Conservation (phyloP, 1,284 basidiomycete genomes). For the Taiwanofungus camphoratus region DNA sequence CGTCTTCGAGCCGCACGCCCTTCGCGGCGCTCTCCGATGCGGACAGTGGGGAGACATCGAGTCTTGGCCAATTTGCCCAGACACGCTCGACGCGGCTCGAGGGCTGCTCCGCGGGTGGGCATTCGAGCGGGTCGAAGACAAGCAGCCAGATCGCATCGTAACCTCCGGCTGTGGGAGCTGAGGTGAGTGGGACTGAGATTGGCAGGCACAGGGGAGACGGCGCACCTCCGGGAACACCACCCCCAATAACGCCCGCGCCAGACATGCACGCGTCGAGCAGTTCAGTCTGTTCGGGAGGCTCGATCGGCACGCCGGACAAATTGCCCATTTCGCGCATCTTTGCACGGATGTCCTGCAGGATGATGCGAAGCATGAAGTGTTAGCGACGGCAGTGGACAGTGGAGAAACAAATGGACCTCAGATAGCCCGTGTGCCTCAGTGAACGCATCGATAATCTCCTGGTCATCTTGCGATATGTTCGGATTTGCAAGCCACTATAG, state of each 20-base stretch:
- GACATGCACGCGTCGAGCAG: slow-evolving; percentile 81
- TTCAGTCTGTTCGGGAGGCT: slow-evolving; percentile 84
- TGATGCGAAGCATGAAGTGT: neutral
- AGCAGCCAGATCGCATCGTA: slow-evolving; percentile 97
- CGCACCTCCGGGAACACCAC: slow-evolving; percentile 93
- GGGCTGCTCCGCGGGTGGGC: slow-evolving; percentile 31
- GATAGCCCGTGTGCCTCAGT: slow-evolving; percentile 49
- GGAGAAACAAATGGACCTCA: slow-evolving; percentile 38
- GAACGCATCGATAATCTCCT: slow-evolving; percentile 46
- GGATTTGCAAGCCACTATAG: slow-evolving; percentile 61
- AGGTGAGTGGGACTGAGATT: neutral
- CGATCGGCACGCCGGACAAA: slow-evolving; percentile 80
- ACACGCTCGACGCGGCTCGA: slow-evolving; percentile 55
- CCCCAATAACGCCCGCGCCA: slow-evolving; percentile 83
- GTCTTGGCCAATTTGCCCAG: slow-evolving; percentile 70
- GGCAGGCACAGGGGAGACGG: slow-evolving; percentile 5
- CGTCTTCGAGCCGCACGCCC: slow-evolving; percentile 62
- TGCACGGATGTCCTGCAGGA: slow-evolving; percentile 60
- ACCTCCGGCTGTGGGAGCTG: slow-evolving; percentile 63
- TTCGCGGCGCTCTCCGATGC: slow-evolving; percentile 70
- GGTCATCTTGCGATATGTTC: slow-evolving; percentile 37
- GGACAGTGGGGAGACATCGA: slow-evolving; percentile 77
- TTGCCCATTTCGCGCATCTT: slow-evolving; percentile 89
- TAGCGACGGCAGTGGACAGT: neutral
- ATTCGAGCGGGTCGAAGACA: slow-evolving; percentile 59